These are phyloP conservation scores for Cutaneotrichosporon arboriforme DNA, from an alignment of 1,284 basidiomycete genomes.

Conservation along the genomic window DNA sequence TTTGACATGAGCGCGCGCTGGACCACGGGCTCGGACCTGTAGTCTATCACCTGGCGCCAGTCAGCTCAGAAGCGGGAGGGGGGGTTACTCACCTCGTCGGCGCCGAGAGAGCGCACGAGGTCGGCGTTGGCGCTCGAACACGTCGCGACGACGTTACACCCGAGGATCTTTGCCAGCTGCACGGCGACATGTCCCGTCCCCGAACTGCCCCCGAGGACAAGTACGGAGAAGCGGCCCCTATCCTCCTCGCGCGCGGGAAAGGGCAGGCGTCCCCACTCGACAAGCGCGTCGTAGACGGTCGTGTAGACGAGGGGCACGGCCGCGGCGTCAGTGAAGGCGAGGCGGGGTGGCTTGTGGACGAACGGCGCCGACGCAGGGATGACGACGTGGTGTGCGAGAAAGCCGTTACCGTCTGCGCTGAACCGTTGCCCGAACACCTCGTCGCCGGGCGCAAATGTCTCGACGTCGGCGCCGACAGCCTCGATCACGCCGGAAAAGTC, in stretches of 20 bases:
- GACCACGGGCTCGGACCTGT: conserved; percentile 53
- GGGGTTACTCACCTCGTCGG: conserved; percentile 29
- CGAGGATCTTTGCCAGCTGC: conserved; percentile 59
- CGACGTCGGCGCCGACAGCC: neutral
- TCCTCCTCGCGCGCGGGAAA: neutral
- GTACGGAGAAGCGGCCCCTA: conserved; percentile 40
- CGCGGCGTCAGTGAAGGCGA: conserved; percentile 56
- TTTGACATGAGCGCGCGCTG: conserved; percentile 47
- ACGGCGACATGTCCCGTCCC: conserved; percentile 60
- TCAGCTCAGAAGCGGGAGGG: too few relatives aligned
- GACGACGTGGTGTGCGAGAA: conserved; percentile 55
- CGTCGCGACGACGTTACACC: conserved; percentile 56
- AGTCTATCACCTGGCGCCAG: conserved; percentile 54
- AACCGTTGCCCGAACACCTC: conserved; percentile 3
- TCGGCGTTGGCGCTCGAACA: conserved; percentile 51
- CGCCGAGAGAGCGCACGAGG: conserved; percentile 50
- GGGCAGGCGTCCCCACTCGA: conserved; percentile 46
- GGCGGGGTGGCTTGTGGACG: conserved; percentile 27
- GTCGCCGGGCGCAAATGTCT: neutral
- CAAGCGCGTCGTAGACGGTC: conserved; percentile 57
- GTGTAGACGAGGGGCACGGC: conserved; percentile 56
- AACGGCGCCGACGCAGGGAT: conserved; percentile 46
- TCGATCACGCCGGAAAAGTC: conserved; percentile 45
- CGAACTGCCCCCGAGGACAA: conserved; percentile 63
- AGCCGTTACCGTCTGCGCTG: conserved; percentile 49